These are phyloP conservation scores for Penicillium janthinellum DNA, from an alignment of 2,329 filamentous ascomycete species.

Conservation along the genomic window DNA sequence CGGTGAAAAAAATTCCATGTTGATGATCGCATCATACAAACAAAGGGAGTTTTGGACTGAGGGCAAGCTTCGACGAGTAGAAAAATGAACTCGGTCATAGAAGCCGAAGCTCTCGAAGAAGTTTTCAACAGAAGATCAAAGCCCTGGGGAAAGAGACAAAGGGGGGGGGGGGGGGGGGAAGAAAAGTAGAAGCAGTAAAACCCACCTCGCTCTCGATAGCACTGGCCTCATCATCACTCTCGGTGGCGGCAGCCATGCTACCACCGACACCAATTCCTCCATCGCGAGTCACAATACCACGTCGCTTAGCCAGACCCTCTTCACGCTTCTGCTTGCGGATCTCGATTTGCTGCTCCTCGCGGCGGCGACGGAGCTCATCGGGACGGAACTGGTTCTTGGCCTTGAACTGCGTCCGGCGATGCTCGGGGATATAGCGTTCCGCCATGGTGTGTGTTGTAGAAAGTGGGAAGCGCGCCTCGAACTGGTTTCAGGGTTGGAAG, in stretches of 20 bases:
- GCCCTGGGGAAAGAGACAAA: constrained; percentile 1
- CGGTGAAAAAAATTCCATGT: constrained; percentile 40
- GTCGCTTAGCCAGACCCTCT: constrained; percentile 97
- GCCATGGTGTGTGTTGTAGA: constrained; percentile 67
- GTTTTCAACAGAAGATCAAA: neutral
- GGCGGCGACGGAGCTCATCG: constrained; percentile 95
- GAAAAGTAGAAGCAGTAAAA: constrained; percentile 28
- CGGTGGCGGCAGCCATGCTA: constrained; percentile 80
- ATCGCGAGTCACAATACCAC: constrained; percentile 84
- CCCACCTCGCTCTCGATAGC: constrained; percentile 96
- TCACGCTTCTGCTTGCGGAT: constrained; percentile 98
- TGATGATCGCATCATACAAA: constrained; percentile 34
- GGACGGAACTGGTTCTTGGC: constrained; percentile 99
- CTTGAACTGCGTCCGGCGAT: constrained; percentile 99
- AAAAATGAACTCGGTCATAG: neutral
- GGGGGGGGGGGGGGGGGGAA: constrained; percentile 8
- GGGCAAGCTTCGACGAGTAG: neutral
- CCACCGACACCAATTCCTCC: constrained; percentile 57
- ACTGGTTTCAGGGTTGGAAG: constrained; percentile 13
- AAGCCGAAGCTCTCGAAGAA: neutral
- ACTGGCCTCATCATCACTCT: constrained; percentile 95
- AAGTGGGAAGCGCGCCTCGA: constrained; percentile 34
- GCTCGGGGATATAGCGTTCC: constrained; percentile 98
- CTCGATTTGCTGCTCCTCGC: constrained; percentile 98
- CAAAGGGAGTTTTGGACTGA: constrained; percentile 20